A percentile compares a stretch with the other conserved stretches of the same genome.
phyloP scores from a whole-genome alignment of 495 filamentous ascomycete species.

The Hyaloscypha variabilis region DNA sequence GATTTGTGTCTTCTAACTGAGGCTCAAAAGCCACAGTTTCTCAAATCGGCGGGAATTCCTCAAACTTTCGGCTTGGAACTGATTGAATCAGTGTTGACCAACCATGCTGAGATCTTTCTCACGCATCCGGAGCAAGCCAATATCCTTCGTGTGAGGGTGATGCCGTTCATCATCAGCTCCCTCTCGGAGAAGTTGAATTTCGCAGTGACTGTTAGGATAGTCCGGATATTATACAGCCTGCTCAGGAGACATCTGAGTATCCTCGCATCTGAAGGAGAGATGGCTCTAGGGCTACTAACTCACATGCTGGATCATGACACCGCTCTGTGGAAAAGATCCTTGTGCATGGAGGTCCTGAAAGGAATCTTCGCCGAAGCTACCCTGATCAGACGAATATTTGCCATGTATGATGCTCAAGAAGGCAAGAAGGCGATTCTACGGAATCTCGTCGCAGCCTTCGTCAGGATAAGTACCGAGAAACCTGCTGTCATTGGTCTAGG shows the following conservation, averaged over 20 bases:
- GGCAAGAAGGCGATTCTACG: conserved; percentile 76
- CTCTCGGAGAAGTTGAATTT: conserved; percentile 81
- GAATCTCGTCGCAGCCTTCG: conserved; percentile 80
- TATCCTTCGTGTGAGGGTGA: conserved; percentile 74
- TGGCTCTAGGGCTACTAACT: conserved; percentile 81
- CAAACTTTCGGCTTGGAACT: conserved; percentile 86
- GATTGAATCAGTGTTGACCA: conserved; percentile 84
- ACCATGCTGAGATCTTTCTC: conserved; percentile 79
- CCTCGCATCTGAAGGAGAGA: conserved; percentile 78
- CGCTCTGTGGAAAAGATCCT: conserved; percentile 77
- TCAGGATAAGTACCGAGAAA: conserved; percentile 87
- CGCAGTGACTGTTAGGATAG: conserved; percentile 77
- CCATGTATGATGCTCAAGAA: conserved; percentile 73
- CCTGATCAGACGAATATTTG: conserved; percentile 79
- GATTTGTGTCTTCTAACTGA: conserved; percentile 90
- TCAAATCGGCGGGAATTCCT: conserved; percentile 73
- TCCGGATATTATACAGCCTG: conserved; percentile 79
- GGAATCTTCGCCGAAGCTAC: conserved; percentile 79
- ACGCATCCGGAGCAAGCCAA: conserved; percentile 80
- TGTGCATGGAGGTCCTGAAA: conserved; percentile 90
- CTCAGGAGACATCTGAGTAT: conserved; percentile 75
- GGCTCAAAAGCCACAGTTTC: conserved; percentile 76
- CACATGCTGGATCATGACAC: conserved; percentile 87
- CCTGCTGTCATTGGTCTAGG: conserved; percentile 85
- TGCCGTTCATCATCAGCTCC: conserved; percentile 79